These are phyloP conservation scores for Tulasnella sp. DNA, from an alignment of 768 basidiomycete species.

Conservation along the genomic window DNA sequence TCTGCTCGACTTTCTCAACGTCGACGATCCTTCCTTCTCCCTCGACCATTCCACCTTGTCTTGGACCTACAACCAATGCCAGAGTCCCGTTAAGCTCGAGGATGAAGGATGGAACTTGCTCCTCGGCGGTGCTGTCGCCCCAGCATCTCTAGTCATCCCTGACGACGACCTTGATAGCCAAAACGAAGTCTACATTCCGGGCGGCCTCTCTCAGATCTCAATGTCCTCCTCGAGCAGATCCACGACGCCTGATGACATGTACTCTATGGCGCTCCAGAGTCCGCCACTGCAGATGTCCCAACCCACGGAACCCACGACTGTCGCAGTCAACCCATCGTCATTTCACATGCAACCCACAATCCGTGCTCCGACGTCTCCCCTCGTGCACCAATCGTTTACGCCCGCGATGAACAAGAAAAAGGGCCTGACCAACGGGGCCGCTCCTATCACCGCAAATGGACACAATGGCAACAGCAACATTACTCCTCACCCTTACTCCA, in stretches of 20 bases:
- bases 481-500: constrained; percentile 6
- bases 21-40: too few relatives aligned
- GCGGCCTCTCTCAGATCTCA: constrained; percentile 13
- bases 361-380: too few relatives aligned
- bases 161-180: too few relatives aligned
- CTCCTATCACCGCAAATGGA: constrained; percentile 1
- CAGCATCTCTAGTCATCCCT: too few relatives aligned
- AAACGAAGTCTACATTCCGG: constrained; percentile 11
- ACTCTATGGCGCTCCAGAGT: constrained; percentile 16
- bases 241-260: constrained; percentile 10
- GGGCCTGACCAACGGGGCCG: background rate
- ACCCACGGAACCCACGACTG: constrained; percentile 10
- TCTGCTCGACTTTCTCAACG: too few relatives aligned
- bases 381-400: too few relatives aligned
- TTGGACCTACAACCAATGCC: too few relatives aligned
- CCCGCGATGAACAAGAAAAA: too few relatives aligned
- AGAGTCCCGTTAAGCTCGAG: too few relatives aligned
- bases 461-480: background rate
- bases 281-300: background rate
- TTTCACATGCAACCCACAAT: constrained; percentile 8
- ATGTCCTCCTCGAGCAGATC: constrained; percentile 1
- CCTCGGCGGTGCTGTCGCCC: too few relatives aligned
- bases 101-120: too few relatives aligned
- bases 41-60: too few relatives aligned
- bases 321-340: constrained; percentile 13